Evolutionary conservation across 306 rosid genomes (phyloP), one percentile per base, ranked within the genome.

Genomic region (Psophocarpus tetragonolobus): DNA sequence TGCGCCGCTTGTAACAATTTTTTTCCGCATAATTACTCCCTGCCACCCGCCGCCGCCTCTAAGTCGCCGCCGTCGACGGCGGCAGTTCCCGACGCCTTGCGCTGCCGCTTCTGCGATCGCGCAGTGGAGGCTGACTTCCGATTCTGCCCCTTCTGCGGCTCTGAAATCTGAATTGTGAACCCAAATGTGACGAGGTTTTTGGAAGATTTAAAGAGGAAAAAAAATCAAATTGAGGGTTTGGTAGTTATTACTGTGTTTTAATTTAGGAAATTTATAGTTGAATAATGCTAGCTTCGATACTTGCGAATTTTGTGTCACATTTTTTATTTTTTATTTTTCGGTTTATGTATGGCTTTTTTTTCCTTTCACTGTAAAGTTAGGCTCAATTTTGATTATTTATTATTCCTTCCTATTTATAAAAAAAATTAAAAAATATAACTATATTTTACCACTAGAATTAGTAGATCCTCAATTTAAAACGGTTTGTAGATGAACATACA

Each of bases 91-190:
- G 80, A 68, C 24, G 44, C 71, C 12, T 81, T 73, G 70, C 91
- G 85, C 4, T 94, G 97, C 80, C 91, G 87, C 9, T 87, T 62
- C 65, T 94, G 98, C 39, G 80, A 87, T 17, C 87, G 86, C 45
- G 27, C 35, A 0, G 91, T 94, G 63, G 92, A 85, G 66, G 48
- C 91, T 4, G 85, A 87, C 38, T 94, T 92, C 80, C 77, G 82
- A 36, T 92, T 89, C 87, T 94, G 98, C 80, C 94, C 98, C 5
- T 92, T 72, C 72, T 94, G 98, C 29, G 98, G 98, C 11, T 77
- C 92, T 0, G 78, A 91, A 27, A 73, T 86, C 71, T 94, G 60
- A 85, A 33, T 11, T 6, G 13, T 7, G 29, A 51, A 15, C n/a
- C n/a, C n/a, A 27, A 20, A 3, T 53, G 11, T 3, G 29, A 29